Evolutionary conservation across 352 stramenopile species (phyloP).

Genomic region (Globisporangium paddicum): DNA sequence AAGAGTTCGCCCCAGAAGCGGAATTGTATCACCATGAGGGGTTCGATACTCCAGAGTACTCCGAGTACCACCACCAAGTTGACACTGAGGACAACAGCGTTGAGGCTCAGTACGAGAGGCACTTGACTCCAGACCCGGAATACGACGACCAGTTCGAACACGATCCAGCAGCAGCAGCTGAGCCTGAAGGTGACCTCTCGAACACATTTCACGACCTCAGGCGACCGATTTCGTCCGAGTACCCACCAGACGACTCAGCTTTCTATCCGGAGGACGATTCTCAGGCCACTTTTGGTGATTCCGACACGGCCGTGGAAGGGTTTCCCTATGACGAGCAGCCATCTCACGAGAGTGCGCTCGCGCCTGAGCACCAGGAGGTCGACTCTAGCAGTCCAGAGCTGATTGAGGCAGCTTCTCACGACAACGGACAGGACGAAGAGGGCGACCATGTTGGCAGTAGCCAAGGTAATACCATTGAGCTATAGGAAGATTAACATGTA

Average conservation of each 20-base stretch:
- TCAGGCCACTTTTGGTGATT: not conserved
- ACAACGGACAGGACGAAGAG: not conserved
- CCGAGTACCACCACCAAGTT: not conserved
- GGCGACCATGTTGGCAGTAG: not conserved
- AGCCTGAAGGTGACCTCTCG: not conserved
- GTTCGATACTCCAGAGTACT: not conserved
- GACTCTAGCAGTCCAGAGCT: not conserved
- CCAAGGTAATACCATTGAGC: not conserved
- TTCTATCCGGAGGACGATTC: not conserved
- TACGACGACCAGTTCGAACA: constrained; percentile 7
- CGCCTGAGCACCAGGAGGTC: not conserved
- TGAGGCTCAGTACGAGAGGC: not conserved
- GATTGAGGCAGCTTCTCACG: not conserved
- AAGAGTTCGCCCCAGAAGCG: not conserved
- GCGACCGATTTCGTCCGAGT: not conserved
- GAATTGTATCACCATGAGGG: not conserved
- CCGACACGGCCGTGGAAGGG: not conserved
- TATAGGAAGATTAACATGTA: not conserved
- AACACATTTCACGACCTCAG: not conserved
- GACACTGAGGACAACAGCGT: not conserved
- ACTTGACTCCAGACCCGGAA: not conserved
- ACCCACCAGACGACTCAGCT: not conserved
- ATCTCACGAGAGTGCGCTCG: not conserved
- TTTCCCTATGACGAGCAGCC: not conserved
- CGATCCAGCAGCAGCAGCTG: not conserved